Base-by-base conservation (phyloP, 129 eudicot species). In the Centaurea solstitialis region DNA sequence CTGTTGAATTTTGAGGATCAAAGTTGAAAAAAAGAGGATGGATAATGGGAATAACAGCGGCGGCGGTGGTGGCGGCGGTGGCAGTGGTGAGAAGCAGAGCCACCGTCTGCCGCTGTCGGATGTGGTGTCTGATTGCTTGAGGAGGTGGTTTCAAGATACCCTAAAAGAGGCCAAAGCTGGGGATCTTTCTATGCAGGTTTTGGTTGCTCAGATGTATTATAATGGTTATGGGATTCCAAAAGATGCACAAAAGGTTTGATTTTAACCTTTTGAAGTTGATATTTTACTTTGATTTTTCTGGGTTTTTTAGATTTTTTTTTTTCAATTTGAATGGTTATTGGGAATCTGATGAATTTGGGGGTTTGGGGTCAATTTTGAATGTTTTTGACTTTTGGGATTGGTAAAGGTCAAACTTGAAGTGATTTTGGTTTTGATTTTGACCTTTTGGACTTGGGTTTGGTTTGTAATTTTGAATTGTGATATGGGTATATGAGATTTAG, bases 101-200 rank as follows among this genome's bases (percentile, higher is more conserved):
- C 73, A 72, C 37, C 83, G 86, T 70, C 66, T 83, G 77, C 88
- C 90, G 41, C 79, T 93, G 79, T 93, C 98, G 18, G 83, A 81
- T 41, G 93, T 91, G 82, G 93, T 93, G 3, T 81, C 97, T 4
- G 98, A 91, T 82, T 93, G 93, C 61, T 75, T 81, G 18, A 70
- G 80, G 66, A 82, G 97, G 64, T 94, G 98, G 98, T 94, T 91
- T 77, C 87, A 77, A 73, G 94, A 90, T 11, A 89, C 94, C n/a
- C 87, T 90, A 0, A 88, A 86, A 80, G 91, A 92, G 28, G 97
- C 97, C 12, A 91, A 89, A 85, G 84, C 90, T 9, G 97, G 97
- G 79, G 97, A 91, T 83, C 71, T 89, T 13, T 78, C 87, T 77
- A 91, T 91, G 97, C 97, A 91, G 72, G 90, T 91, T 20, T 73